These are phyloP conservation scores for Pythium guiyangense DNA, from an alignment of 352 stramenopile species.

Conservation along the genomic window DNA sequence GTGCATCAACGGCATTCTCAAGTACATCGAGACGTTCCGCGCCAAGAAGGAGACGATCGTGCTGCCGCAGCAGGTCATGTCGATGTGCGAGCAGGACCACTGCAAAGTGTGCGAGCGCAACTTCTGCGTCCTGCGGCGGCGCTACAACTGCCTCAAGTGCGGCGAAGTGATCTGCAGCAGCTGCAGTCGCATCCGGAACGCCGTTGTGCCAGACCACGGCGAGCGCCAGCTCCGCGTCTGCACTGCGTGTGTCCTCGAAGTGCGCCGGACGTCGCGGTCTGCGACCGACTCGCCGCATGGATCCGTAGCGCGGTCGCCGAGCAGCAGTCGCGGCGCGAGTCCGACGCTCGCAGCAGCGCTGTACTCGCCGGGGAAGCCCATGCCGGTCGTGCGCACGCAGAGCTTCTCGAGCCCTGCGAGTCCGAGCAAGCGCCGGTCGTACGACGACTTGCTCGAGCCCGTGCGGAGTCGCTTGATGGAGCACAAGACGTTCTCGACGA, in stretches of 20 bases:
- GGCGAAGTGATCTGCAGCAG: constrained; percentile 76
- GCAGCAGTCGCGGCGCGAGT: background rate
- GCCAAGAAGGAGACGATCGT: constrained; percentile 67
- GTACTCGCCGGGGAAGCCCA: background rate
- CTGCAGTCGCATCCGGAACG: constrained; percentile 60
- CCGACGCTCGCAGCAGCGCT: background rate
- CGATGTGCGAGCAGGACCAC: constrained; percentile 65
- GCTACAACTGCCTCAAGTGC: constrained; percentile 85
- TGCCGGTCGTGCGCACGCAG: constrained; percentile 19
- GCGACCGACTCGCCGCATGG: constrained; percentile 11
- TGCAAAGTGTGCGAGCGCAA: constrained; percentile 73
- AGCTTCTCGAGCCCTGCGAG: constrained; percentile 35
- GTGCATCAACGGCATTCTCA: constrained; percentile 80
- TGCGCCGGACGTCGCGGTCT: constrained; percentile 47
- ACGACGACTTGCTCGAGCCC: constrained; percentile 67
- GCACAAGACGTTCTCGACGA: constrained; percentile 77
- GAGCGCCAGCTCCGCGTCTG: constrained; percentile 75
- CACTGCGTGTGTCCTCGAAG: constrained; percentile 71
- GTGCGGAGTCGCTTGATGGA: constrained; percentile 73
- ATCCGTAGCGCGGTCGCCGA: constrained; percentile 1
- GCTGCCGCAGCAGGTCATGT: constrained; percentile 68
- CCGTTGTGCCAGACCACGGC: constrained; percentile 63
- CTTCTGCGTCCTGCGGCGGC: constrained; percentile 63
- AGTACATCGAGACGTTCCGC: constrained; percentile 83
- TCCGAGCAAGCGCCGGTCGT: constrained; percentile 48